Conservation (phyloP, 2,329 filamentous ascomycete species). For the Fusarium euwallaceae region DNA sequence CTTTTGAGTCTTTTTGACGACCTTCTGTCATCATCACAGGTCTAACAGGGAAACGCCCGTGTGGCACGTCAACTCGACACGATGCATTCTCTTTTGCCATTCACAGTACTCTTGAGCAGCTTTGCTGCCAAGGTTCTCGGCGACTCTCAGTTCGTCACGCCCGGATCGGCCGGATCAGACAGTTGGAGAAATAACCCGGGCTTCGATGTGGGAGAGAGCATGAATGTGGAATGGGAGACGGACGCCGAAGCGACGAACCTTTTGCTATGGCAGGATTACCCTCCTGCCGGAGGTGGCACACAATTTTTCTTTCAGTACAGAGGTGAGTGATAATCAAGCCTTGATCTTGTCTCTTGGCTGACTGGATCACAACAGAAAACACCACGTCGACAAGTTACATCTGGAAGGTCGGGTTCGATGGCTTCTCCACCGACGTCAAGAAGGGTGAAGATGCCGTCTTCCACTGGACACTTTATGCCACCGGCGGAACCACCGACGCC, state of each 20-base stretch:
- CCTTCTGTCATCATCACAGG: not conserved
- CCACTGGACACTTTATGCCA: conserved; percentile 32
- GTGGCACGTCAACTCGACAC: not conserved
- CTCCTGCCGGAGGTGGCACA: conserved; percentile 14
- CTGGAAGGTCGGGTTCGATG: conserved; percentile 36
- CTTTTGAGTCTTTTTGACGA: not conserved
- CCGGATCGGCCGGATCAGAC: conserved; percentile 31
- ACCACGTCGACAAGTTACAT: conserved; percentile 37
- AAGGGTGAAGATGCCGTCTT: conserved; percentile 34
- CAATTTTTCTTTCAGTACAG: conserved; percentile 13
- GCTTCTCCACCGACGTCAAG: conserved; percentile 17
- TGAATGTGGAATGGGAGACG: conserved; percentile 44
- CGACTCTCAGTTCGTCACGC: conserved; percentile 28
- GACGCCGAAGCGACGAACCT: conserved; percentile 35
- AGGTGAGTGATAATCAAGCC: not conserved
- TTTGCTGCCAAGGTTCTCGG: conserved; percentile 11
- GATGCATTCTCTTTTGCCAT: conserved; percentile 23
- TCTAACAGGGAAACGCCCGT: not conserved
- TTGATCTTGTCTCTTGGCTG: not conserved
- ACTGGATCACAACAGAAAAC: conserved; percentile 29
- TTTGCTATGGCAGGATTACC: conserved; percentile 43
- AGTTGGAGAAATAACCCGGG: conserved; percentile 42
- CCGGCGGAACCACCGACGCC: conserved; percentile 21
- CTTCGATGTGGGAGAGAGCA: conserved; percentile 38
- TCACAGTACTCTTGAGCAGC: conserved; percentile 17